Percentiles rank a stretch among this genome's conserved stretches.
These are phyloP conservation scores for Xerocomellus dryophilus DNA, from an alignment of 768 basidiomycete genomes.

Conservation along the genomic window DNA sequence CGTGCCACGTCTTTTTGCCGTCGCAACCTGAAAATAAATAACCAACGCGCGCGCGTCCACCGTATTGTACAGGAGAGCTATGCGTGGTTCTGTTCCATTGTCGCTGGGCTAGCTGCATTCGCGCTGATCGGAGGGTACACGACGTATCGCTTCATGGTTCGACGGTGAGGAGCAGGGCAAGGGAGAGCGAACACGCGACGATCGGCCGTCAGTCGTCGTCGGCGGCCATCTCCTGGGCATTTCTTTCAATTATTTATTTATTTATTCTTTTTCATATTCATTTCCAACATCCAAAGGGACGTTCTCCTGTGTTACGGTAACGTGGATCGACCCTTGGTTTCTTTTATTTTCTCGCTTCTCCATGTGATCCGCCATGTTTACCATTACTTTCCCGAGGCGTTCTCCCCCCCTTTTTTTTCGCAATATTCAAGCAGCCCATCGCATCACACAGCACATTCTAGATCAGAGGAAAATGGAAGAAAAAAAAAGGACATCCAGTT, in stretches of 20 bases:
- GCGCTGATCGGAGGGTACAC: constrained; percentile 79
- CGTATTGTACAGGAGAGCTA: constrained; percentile 40
- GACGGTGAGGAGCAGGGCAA: constrained; percentile 23
- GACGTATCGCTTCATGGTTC: constrained; percentile 74
- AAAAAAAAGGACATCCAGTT: neutral
- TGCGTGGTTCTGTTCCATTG: constrained; percentile 86
- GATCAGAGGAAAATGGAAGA: neutral
- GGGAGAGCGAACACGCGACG: neutral
- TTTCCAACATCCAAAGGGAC: neutral
- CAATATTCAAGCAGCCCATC: neutral
- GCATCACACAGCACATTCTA: neutral
- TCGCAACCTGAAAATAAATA: neutral
- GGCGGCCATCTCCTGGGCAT: too few relatives aligned
- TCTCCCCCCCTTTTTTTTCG: neutral
- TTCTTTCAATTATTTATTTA: neutral
- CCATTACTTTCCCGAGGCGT: neutral
- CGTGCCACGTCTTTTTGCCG: too few relatives aligned
- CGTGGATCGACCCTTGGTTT: neutral
- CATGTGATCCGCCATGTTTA: neutral
- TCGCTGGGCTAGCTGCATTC: constrained; percentile 75
- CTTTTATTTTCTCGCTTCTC: neutral
- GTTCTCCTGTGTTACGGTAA: neutral
- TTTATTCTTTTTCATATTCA: neutral
- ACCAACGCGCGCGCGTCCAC: too few relatives aligned
- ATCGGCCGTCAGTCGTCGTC: neutral